These are phyloP conservation scores for Alternaria triticimaculans DNA, from an alignment of 2,329 filamentous ascomycete genomes.

Conservation along the genomic window DNA sequence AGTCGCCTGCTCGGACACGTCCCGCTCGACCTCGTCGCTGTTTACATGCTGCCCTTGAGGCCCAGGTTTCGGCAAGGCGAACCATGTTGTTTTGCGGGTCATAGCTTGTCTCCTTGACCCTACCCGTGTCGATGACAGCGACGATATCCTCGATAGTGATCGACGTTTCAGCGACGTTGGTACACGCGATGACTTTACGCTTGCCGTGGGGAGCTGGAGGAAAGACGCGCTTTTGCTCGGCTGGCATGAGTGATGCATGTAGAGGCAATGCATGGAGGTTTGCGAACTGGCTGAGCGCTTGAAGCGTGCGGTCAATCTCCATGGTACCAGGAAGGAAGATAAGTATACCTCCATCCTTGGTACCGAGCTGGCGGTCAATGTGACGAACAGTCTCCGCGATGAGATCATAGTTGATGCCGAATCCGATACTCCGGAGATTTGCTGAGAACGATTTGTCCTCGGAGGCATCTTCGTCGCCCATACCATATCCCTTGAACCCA, in stretches of 20 bases:
- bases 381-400: conserved; percentile 79
- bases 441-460: conserved; percentile 53
- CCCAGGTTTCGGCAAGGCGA: conserved; percentile 93
- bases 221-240: conserved; percentile 89
- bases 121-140: conserved; percentile 91
- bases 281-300: conserved; percentile 68
- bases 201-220: conserved; percentile 75
- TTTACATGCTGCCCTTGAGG: conserved; percentile 90
- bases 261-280: conserved; percentile 82
- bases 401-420: conserved; percentile 89
- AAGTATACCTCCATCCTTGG: conserved; percentile 84
- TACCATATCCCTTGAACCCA: conserved; percentile 65
- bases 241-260: conserved; percentile 88
- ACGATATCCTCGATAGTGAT: conserved; percentile 99
- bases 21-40: conserved; percentile 92
- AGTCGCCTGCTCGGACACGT: conserved; percentile 86
- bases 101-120: conserved; percentile 96
- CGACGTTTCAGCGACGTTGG: conserved; percentile 96
- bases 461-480: conserved; percentile 59
- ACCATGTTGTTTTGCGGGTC: conserved; percentile 93
- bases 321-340: conserved; percentile 92
- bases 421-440: conserved; percentile 60
- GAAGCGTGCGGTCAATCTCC: conserved; percentile 85
- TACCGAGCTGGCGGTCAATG: conserved; percentile 78
- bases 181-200: conserved; percentile 91